Conservation (phyloP, 1,284 basidiomycete genomes). For the Cystobasidium sp. region DNA sequence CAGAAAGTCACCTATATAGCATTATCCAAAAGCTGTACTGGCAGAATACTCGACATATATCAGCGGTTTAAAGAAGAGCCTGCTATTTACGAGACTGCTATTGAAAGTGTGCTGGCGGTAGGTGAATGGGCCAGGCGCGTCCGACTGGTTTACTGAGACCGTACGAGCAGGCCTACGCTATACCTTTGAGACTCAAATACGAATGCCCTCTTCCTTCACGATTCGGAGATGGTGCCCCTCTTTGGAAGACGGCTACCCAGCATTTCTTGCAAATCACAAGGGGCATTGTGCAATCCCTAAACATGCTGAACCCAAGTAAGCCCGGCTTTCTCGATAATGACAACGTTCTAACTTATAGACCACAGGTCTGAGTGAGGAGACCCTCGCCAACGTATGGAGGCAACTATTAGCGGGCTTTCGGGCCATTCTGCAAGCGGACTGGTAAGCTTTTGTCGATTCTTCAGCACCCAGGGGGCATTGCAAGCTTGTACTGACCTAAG, state of each 20-base stretch:
- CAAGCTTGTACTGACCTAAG: slow-evolving; percentile 51
- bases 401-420: slow-evolving; percentile 63
- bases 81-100: slow-evolving; percentile 74
- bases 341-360: background rate
- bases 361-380: background rate
- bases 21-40: slow-evolving; percentile 83
- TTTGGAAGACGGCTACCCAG: slow-evolving; percentile 83
- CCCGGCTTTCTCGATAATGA: too few relatives aligned
- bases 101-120: slow-evolving; percentile 81
- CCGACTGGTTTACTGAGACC: background rate
- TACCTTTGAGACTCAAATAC: slow-evolving; percentile 92
- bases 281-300: slow-evolving; percentile 31
- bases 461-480: too few relatives aligned
- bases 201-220: slow-evolving; percentile 86
- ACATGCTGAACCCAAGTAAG: background rate
- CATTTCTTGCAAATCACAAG: slow-evolving; percentile 54
- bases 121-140: slow-evolving; percentile 52
- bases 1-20: slow-evolving; percentile 82
- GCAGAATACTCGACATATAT: slow-evolving; percentile 71
- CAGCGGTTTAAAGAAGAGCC: slow-evolving; percentile 65
- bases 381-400: background rate
- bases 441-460: slow-evolving; percentile 2
- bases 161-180: slow-evolving; percentile 71
- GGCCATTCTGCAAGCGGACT: slow-evolving; percentile 34
- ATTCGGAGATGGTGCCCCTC: slow-evolving; percentile 77